Evolutionary conservation across 495 filamentous ascomycete genomes (phyloP).

Genomic region (Tuber borchii): DNA sequence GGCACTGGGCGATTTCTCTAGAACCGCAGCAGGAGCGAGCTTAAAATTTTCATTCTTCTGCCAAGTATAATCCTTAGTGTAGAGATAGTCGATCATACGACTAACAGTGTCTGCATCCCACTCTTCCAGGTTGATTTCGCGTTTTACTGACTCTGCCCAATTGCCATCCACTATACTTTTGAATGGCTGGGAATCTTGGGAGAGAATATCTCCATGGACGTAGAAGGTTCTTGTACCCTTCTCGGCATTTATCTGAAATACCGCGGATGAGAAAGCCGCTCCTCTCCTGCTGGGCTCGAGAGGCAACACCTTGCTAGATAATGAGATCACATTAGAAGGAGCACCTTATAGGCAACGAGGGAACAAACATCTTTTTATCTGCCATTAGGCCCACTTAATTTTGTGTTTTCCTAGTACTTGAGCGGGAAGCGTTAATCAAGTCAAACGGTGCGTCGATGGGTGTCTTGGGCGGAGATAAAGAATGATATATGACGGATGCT

Average conservation of each 20-base stretch:
- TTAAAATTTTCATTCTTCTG: slow-evolving; percentile 43
- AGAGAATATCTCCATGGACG: slow-evolving; percentile 19
- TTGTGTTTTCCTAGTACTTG: background rate
- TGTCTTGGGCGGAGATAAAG: no score
- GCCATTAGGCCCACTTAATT: background rate
- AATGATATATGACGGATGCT: no score
- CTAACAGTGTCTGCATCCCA: slow-evolving; percentile 73
- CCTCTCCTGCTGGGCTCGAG: background rate
- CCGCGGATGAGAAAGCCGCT: background rate
- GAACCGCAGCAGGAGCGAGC: background rate
- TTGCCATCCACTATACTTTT: slow-evolving; percentile 5
- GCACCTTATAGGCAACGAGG: background rate
- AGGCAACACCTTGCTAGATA: background rate
- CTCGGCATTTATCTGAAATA: background rate
- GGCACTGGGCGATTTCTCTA: background rate
- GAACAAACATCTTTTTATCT: background rate
- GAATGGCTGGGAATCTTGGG: slow-evolving; percentile 15
- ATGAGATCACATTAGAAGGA: background rate
- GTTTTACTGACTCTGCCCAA: slow-evolving; percentile 40
- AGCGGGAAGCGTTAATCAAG: background rate
- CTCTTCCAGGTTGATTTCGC: slow-evolving; percentile 59
- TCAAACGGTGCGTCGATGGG: background rate
- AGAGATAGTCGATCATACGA: slow-evolving; percentile 81
- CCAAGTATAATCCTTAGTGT: slow-evolving; percentile 81
- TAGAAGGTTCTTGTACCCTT: slow-evolving; percentile 14